These are phyloP conservation scores for Ganoderma lingzhi DNA, from an alignment of 1,284 basidiomycete species.

Conservation along the genomic window DNA sequence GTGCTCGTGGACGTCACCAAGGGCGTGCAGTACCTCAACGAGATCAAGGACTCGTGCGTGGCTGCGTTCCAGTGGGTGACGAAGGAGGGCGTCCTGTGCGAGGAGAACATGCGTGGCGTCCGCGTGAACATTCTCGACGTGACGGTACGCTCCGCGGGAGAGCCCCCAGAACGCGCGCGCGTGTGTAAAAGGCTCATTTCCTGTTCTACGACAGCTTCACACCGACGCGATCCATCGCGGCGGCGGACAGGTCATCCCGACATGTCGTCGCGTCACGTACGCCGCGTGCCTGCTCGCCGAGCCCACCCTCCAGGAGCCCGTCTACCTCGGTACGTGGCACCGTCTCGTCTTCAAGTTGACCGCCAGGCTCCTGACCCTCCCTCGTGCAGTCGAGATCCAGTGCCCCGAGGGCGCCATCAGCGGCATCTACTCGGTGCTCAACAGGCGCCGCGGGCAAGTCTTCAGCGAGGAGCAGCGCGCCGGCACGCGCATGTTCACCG, in stretches of 20 bases:
- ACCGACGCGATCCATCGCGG: slow-evolving; percentile 99
- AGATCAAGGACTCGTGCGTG: slow-evolving; percentile 99
- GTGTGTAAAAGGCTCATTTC: slow-evolving; percentile 9
- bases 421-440: slow-evolving; percentile 96
- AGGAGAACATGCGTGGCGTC: slow-evolving; percentile 99
- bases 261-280: slow-evolving; percentile 95
- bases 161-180: slow-evolving; percentile 10
- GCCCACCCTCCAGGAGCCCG: slow-evolving; percentile 95
- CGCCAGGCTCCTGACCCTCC: slow-evolving; percentile 9
- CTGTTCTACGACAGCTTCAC: slow-evolving; percentile 71
- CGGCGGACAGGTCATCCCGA: slow-evolving; percentile 98
- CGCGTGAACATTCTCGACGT: slow-evolving; percentile 98
- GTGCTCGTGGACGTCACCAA: slow-evolving; percentile 98
- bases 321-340: slow-evolving; percentile 81
- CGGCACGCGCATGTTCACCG: slow-evolving; percentile 99
- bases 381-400: slow-evolving; percentile 87
- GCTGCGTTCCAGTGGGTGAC: slow-evolving; percentile 99
- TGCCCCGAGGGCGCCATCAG: slow-evolving; percentile 98
- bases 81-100: slow-evolving; percentile 96
- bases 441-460: slow-evolving; percentile 98
- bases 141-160: slow-evolving; percentile 63
- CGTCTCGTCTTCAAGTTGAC: no score
- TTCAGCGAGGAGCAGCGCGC: slow-evolving; percentile 97
- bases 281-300: slow-evolving; percentile 93
- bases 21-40: slow-evolving; percentile 97